Base-by-base conservation (phyloP, 495 filamentous ascomycete genomes). In the Xylaria longipes region DNA sequence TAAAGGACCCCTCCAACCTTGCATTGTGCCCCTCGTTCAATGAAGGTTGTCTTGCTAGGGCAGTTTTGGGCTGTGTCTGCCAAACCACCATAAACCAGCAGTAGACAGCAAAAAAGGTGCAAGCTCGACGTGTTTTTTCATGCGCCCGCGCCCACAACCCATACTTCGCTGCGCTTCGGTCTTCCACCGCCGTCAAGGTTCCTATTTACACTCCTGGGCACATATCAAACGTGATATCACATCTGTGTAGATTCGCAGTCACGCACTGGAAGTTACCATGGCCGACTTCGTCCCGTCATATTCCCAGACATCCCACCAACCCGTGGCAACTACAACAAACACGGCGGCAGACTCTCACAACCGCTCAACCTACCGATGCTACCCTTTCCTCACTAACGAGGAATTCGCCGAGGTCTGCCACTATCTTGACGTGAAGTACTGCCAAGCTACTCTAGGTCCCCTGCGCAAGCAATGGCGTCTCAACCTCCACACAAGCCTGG, bases 341-440 rank as follows among this genome's bases (percentile, higher is more conserved):
- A 73, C 27, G 31, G 58, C 45, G 8, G 25, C 65, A 17, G 39
- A 25, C 17, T 15, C 27, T 22, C 25, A 20, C 41, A 70, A 75
- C 54, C 72, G 76, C 54, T 70, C 75, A 46, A 72, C 46, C 46
- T 79, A 82, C 71, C 27, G 75, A 50, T 78, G 75, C 48, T 89
- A 85, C 74, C 90, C 90, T n/a, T 88, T 87, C 64, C 83, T 92
- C 17, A 86, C 82, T 27, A 72, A 76, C 25, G 83, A 84, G 37
- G 89, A 92, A 74, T 93, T 93, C 70, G 78, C 87, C 43, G 78
- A 84, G 75, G 88, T 84, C 63, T 92, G 90, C 79, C 84, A 88
- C 76, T 83, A 83, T 48, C 82, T 93, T 27, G 84, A 86, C 50
- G 79, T 86, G 73, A 85, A 82, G 74, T 87, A 90, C 79, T 76